Evolutionary conservation across 192 early-diverging fungal genomes (phyloP), one percentile per base, ranked within the genome.

Genomic region (Coemansia sp.): DNA sequence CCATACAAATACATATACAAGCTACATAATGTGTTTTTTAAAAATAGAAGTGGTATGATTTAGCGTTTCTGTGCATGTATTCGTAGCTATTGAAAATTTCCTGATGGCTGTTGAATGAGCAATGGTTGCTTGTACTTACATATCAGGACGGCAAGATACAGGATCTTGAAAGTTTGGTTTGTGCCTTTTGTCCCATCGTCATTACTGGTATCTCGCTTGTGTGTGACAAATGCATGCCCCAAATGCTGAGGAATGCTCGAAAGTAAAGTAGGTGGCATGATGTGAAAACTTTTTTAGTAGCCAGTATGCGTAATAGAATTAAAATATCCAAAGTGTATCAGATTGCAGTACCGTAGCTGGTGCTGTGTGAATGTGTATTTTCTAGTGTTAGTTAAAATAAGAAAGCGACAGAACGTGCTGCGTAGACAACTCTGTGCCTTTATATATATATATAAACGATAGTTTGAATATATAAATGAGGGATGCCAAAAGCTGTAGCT

Each of bases 151-250:
- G 48, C 23, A 25, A 70, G 52, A 39, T 70, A 70, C 1, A 63
- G 33, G 7, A 64, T 33, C 37, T 70, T 70, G 28, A 70, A 35
- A 20, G 31, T 70, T 13, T 23, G 20, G n/a, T 34, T 70, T 34
- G 34, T 10, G 10, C 23, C 28, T 33, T 12, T 6, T 23, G 33
- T 12, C 9, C 18, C 20, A 18, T n/a, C 12, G 25, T 43, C 59
- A 28, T 48, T 39, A 13, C 42, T 18, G 4, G 61, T 49, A 49
- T 33, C 31, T 51, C 61, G 61, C 29, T 62, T 62, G 13, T 20
- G 34, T 21, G 29, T n/a, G 12, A 25, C 29, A 18, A 26, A 30
- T 23, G 39, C 13, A 2, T 62, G 61, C 3, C 13, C 61, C 48
- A 62, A 28, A 9, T 49, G 61, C 29, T 33, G 61, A 45, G 55